Base-by-base conservation (phyloP, 352 stramenopile genomes). In the Pythium aphanidermatum region DNA sequence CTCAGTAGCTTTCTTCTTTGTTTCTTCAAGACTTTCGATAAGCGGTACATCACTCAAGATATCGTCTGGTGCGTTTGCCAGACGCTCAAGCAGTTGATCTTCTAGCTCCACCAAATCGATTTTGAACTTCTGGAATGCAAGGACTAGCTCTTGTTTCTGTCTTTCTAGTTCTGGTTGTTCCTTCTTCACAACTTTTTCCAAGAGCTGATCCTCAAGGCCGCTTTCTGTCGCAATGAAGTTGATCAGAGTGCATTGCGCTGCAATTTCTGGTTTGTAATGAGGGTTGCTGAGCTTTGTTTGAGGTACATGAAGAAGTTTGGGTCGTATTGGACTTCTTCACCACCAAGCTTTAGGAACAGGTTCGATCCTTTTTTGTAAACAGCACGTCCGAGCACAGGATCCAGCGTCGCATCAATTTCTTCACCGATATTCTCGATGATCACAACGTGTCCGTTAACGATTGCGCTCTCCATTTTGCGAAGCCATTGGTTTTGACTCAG, bases 381-480 rank as follows among this genome's bases (percentile, higher is more conserved):
- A 0, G 94, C 92, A 34, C 95, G 86, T 11, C 89, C 89, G 13
- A 99, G 72, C 14, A 99, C 92, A 16, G 96, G 95, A 50, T 98
- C 95, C 5, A 99, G 74, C 7, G 93, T 98, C 8, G 95, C 88
- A 43, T 99, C 95, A 46, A 99, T 97, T 25, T 99, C 95, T 58
- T 97, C 92, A 17, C 86, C 90, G 45, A 98, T 92, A 62, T 98
- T 98, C 53, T 99, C 96, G 41, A 98, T 95, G 51, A 98, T 98
- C 13, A 98, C 75, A 6, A 96, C 92, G 49, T 94, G 63, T 33
- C 96, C 96, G 58, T 98, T 98, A 17, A 89, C 92, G 40, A 99
- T 98, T 5, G 92, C 95, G 14, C 69, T 83, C 47, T 96, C 84
- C 40, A 98, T 92, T 53, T 97, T 90, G 30, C 92, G 88, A 20